These are phyloP conservation scores for Penicillium sp. DNA, from an alignment of 2,329 filamentous ascomycete genomes.

Conservation along the genomic window DNA sequence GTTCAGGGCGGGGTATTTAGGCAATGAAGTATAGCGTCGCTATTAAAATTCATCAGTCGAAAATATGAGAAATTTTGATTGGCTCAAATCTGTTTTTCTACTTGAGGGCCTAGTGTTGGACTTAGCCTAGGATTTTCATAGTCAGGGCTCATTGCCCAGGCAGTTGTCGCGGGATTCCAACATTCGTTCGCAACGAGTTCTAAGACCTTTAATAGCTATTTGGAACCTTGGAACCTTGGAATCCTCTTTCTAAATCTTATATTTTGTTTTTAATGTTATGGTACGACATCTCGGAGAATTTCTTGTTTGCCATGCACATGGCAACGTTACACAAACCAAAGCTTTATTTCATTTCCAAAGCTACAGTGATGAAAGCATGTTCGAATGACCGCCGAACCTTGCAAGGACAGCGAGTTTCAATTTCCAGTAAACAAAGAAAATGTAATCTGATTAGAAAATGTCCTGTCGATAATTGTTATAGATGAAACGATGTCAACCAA, in stretches of 20 bases:
- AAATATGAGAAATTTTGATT: too few relatives aligned
- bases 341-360: background rate
- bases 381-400: background rate
- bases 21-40: too few relatives aligned
- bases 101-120: too few relatives aligned
- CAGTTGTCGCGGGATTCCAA: too few relatives aligned
- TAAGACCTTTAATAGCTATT: background rate
- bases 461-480: slow-evolving; percentile 17
- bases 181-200: background rate
- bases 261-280: background rate
- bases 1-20: too few relatives aligned
- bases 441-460: background rate
- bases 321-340: background rate
- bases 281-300: background rate
- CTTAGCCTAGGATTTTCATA: too few relatives aligned
- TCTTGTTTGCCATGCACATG: background rate
- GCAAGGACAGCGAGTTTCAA: background rate
- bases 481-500: slow-evolving; percentile 4
- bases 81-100: too few relatives aligned
- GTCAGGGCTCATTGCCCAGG: background rate
- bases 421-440: background rate
- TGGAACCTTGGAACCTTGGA: background rate
- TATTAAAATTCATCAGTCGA: too few relatives aligned
- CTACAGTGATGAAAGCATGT: background rate
- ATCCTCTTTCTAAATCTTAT: background rate